Evolutionary conservation across 108 stramenopile species (phyloP).

Genomic region (Nitzschia inconspicua): DNA sequence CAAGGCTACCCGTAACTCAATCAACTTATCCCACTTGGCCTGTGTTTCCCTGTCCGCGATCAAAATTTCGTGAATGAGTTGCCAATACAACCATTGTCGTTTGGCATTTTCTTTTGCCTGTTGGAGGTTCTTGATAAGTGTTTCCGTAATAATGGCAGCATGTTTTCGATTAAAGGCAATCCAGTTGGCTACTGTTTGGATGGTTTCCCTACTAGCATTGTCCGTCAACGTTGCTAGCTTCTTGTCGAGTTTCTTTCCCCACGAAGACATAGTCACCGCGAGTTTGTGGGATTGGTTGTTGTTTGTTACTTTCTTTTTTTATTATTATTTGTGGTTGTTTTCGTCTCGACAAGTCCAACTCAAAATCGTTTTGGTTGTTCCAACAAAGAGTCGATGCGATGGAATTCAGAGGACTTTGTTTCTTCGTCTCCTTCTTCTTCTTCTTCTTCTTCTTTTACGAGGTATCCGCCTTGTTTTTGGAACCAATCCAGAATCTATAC

Average conservation of each 20-base stretch:
- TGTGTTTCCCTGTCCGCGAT: slow-evolving; percentile 17
- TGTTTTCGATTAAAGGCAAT: slow-evolving; percentile 56
- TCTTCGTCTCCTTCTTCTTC: too few species aligned
- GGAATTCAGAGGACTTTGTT: too few species aligned
- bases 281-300: too few species aligned
- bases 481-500: too few species aligned
- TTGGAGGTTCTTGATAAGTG: slow-evolving; percentile 2
- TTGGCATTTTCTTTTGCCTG: background rate
- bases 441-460: too few species aligned
- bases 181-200: slow-evolving; percentile 54
- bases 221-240: slow-evolving; percentile 34
- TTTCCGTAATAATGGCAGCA: slow-evolving; percentile 13
- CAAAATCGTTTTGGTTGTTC: too few species aligned
- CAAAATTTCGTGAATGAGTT: slow-evolving; percentile 42
- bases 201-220: slow-evolving; percentile 45
- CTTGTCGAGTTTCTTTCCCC: slow-evolving; percentile 44
- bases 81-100: slow-evolving; percentile 43
- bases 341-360: too few species aligned
- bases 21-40: slow-evolving; percentile 35
- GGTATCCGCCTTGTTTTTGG: too few species aligned
- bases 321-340: too few species aligned
- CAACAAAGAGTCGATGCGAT: too few species aligned
- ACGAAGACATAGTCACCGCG: slow-evolving; percentile 46
- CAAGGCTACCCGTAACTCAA: slow-evolving; percentile 43
- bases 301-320: too few species aligned